These are phyloP conservation scores for Neurospora sp. DNA, from an alignment of 495 filamentous ascomycete genomes.

Conservation along the genomic window DNA sequence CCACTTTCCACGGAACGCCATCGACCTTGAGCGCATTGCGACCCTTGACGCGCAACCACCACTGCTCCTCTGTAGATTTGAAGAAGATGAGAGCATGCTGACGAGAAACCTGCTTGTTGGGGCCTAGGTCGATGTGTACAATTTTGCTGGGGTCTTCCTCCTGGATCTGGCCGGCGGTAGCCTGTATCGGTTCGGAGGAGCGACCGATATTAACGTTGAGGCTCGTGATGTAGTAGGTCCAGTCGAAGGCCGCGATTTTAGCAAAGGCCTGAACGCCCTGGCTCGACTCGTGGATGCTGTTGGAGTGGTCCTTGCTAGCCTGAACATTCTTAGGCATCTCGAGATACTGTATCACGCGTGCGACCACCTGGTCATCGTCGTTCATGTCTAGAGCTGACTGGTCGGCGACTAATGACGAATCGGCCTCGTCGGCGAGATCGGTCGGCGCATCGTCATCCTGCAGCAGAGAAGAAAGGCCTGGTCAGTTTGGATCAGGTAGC, in stretches of 20 bases:
- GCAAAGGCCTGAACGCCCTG: conserved; percentile 81
- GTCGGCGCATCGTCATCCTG: conserved; percentile 11
- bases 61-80: conserved; percentile 54
- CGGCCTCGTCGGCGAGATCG: conserved; percentile 28
- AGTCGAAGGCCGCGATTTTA: conserved; percentile 81
- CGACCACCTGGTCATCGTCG: conserved; percentile 56
- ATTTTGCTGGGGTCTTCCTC: conserved; percentile 25
- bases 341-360: conserved; percentile 63
- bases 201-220: conserved; percentile 77
- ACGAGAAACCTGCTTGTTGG: conserved; percentile 83
- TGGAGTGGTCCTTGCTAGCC: conserved; percentile 65
- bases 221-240: conserved; percentile 88
- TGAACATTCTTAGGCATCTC: conserved; percentile 47
- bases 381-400: conserved; percentile 34
- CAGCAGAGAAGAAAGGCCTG: neutral
- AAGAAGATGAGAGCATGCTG: conserved; percentile 81
- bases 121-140: conserved; percentile 88
- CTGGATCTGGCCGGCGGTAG: conserved; percentile 15
- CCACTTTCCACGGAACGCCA: conserved; percentile 53
- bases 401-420: conserved; percentile 37
- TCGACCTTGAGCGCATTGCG: conserved; percentile 84
- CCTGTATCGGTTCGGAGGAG: conserved; percentile 45
- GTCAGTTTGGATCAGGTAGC: neutral
- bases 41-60: conserved; percentile 79
- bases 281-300: conserved; percentile 57